Base-by-base conservation (phyloP, 75 land plant species). In the Selaginella tamariscina region DNA sequence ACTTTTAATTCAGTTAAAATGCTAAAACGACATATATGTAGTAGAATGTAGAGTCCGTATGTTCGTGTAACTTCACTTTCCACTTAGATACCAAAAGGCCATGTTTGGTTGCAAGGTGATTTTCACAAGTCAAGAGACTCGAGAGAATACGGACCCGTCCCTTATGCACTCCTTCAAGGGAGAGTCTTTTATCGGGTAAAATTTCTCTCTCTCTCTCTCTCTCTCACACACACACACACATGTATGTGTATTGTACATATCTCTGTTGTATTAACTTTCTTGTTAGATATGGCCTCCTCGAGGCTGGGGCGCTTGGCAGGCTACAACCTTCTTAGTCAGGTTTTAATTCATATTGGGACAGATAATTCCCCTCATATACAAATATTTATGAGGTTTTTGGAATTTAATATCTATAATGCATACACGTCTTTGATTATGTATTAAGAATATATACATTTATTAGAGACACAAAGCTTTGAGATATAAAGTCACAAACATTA, bases 51-150 rank as follows among this genome's bases (percentile, higher is more conserved):
- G 20, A 49, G 54, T 49, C 54, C 23, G 64, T 60, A 11, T 15
- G 21, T 28, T 68, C n/a, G 29, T 59, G 23, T 22, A 24, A 2
- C 18, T 22, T 55, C 31, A 13, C 57, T 57, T 5, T 15, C 22
- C 18, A 31, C 56, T 31, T 2, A 92, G 97, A 85, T 92, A 18
- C 98, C 98, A 1, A 85, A 86, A 73, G 98, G 95, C 28, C 98
- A 93, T 74, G 88, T 89, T 55, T 93, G 95, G 95, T 33, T 93
- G 27, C 85, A 86, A 71, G 98, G 98, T 21, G 98, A 93, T 72
- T 59, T 75, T 0, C 76, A 80, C 56, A 69, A 67, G 9, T 89
- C 96, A 5, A 79, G 59, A 0, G 98, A 93, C 78, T 93, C 98
- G 0, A 72, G 98, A 62, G 56, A 82, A 54, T 93, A 81, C 65